These are phyloP conservation scores for Brassica hybrid DNA, from an alignment of 441 rosid species.

Conservation along the genomic window DNA sequence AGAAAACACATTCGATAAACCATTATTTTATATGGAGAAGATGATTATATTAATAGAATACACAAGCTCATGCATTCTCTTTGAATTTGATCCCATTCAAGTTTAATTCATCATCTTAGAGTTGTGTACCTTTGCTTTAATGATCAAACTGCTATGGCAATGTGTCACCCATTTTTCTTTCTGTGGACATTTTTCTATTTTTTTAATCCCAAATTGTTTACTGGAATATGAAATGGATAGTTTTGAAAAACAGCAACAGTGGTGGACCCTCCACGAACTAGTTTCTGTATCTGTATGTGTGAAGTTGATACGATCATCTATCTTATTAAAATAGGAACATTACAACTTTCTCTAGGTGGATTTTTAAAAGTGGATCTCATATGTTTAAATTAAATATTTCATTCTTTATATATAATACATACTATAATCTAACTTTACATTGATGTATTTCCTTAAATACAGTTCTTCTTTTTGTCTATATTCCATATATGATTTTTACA, in stretches of 20 bases:
- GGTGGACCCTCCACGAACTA: background rate
- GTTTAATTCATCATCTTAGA: too few species aligned
- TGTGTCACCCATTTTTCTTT: background rate
- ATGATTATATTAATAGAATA: background rate
- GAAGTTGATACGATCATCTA: background rate
- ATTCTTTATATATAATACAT: too few species aligned
- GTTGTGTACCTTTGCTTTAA: too few species aligned
- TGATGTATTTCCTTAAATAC: too few species aligned
- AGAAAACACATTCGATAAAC: background rate
- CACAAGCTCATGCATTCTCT: background rate
- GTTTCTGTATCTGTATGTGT: background rate
- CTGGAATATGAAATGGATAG: background rate
- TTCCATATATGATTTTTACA: too few species aligned
- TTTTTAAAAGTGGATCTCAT: too few species aligned
- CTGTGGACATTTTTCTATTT: background rate
- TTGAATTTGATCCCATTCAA: too few species aligned
- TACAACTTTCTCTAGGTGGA: too few species aligned
- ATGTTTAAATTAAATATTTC: too few species aligned
- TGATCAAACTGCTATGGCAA: background rate
- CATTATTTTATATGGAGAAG: background rate
- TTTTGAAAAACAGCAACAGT: background rate
- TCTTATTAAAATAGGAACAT: too few species aligned
- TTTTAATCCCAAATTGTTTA: background rate
- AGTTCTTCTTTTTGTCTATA: too few species aligned
- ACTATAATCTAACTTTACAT: too few species aligned